Percentiles rank a stretch among this genome's conserved stretches.
Conservation (phyloP, 768 basidiomycete genomes). For the Tylopilus cervinicoccineus region DNA sequence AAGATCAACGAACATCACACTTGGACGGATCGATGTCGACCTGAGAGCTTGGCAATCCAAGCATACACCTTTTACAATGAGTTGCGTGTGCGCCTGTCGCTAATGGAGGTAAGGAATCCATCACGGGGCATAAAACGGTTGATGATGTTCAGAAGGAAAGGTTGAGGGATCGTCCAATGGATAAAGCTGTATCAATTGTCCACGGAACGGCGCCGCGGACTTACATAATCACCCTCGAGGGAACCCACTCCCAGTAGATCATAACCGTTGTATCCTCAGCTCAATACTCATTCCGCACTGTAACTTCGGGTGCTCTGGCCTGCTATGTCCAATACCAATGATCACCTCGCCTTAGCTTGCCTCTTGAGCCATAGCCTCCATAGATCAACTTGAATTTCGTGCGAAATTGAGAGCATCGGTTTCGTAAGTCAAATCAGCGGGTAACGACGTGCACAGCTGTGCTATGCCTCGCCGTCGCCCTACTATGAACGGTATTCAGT, state of each 20-base stretch:
- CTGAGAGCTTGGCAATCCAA: conserved; percentile 66
- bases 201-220: too few species aligned
- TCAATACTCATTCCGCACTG: too few species aligned
- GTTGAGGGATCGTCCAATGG: too few species aligned
- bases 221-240: too few species aligned
- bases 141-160: too few species aligned
- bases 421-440: background rate
- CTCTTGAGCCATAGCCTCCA: background rate
- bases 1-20: conserved; percentile 36
- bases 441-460: background rate
- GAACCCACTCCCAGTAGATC: too few species aligned
- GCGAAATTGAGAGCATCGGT: background rate
- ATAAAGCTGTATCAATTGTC: too few species aligned
- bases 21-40: conserved; percentile 70
- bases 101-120: conserved; percentile 28
- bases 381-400: background rate
- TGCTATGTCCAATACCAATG: too few species aligned
- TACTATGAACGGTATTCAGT: too few species aligned
- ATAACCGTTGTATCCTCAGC: too few species aligned
- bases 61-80: conserved; percentile 66
- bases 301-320: too few species aligned
- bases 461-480: background rate
- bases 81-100: conserved; percentile 51
- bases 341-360: too few species aligned
- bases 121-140: background rate